phyloP scores from a whole-genome alignment of 2,329 filamentous ascomycete genomes.

The Claviceps sp. region DNA sequence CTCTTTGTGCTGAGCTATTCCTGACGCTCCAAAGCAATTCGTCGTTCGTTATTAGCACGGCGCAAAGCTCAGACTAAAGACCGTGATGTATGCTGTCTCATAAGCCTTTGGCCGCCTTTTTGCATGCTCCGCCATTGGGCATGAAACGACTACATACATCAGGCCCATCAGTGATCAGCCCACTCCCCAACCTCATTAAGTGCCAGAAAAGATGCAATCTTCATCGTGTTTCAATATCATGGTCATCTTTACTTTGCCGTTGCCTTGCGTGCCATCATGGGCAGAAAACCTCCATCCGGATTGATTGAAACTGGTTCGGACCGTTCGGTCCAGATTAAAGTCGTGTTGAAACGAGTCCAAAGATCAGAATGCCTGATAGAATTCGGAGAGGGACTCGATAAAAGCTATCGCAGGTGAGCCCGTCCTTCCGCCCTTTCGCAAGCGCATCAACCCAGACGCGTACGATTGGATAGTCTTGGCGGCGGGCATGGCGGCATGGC shows the following conservation, averaged over 20 bases:
- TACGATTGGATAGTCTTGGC: slow-evolving; percentile 1
- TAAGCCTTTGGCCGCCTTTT: not conserved
- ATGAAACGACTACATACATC: not conserved
- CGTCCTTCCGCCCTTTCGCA: not conserved
- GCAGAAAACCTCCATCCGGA: not conserved
- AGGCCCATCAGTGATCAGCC: not conserved
- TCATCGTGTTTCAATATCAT: not conserved
- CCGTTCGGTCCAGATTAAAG: not conserved
- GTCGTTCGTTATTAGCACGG: too few relatives aligned
- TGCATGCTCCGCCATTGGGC: not conserved
- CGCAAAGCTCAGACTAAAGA: too few relatives aligned
- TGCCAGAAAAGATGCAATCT: too few relatives aligned
- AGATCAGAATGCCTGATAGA: not conserved
- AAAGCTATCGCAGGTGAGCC: not conserved
- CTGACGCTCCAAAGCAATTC: not conserved
- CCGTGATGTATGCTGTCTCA: too few relatives aligned
- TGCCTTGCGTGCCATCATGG: not conserved
- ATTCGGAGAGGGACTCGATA: not conserved
- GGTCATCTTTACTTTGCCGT: not conserved
- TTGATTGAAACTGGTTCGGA: not conserved
- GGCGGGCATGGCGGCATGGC: not conserved
- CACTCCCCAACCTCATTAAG: too few relatives aligned
- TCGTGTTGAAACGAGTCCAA: not conserved
- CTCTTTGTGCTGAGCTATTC: not conserved
- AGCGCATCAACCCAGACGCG: not conserved